A percentile compares a stretch with the other conserved stretches of the same genome.
Conservation (phyloP, 306 rosid genomes). For the Cucurbita moschata region DNA sequence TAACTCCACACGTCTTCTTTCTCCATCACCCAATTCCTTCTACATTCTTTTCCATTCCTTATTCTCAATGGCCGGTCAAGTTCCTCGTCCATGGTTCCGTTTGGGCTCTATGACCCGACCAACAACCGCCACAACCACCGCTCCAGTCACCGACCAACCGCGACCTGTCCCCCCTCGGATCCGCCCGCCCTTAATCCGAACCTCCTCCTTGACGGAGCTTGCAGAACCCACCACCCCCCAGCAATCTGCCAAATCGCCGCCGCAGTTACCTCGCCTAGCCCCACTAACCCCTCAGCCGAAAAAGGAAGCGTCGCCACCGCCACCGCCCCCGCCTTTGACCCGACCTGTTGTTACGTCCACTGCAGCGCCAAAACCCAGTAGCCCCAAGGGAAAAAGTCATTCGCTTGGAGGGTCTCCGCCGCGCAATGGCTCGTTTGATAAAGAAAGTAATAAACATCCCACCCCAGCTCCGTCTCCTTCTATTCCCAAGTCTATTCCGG, state of each 20-base stretch:
- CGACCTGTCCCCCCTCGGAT: neutral
- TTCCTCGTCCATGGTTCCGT: slow-evolving; percentile 15
- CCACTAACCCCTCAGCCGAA: neutral
- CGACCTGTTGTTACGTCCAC: neutral
- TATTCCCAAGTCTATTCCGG: neutral
- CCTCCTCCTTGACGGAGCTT: neutral
- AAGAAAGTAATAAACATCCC: neutral
- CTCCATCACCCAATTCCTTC: neutral
- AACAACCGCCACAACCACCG: neutral
- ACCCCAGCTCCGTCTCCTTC: neutral
- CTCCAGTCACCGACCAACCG: neutral
- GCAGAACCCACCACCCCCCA: neutral
- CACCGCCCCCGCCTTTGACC: neutral
- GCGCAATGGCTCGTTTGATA: neutral
- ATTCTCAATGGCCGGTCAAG: neutral
- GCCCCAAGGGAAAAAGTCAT: neutral
- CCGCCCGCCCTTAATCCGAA: neutral
- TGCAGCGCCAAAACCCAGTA: neutral
- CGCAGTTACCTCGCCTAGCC: neutral
- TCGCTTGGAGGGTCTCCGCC: neutral
- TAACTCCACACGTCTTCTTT: neutral
- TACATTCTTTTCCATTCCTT: neutral
- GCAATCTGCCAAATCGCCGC: neutral
- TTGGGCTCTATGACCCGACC: slow-evolving; percentile 7
- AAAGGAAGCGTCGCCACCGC: neutral